Evolutionary conservation across 2,329 filamentous ascomycete species (phyloP).

Genomic region (Aspergillus pseudoglaucus): DNA sequence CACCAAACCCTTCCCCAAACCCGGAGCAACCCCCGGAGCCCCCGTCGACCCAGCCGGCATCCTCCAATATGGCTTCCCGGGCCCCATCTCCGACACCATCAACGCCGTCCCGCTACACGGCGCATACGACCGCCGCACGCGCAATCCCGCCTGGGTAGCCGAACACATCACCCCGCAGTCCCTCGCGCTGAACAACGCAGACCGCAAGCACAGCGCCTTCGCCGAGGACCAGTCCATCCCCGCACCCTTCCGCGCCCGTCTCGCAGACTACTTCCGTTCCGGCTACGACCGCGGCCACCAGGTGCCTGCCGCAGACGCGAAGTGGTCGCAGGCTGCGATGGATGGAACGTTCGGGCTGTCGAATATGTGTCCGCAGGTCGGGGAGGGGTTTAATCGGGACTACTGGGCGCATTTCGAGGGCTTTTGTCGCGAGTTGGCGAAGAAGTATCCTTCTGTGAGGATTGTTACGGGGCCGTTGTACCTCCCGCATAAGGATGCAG

Average conservation of each 20-base stretch:
- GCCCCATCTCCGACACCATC: constrained; percentile 77
- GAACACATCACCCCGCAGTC: constrained; percentile 94
- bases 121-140: constrained; percentile 79
- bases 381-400: constrained; percentile 96
- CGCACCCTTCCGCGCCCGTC: constrained; percentile 75
- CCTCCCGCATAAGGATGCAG: constrained; percentile 75
- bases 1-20: constrained; percentile 16
- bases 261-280: constrained; percentile 90
- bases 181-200: constrained; percentile 65
- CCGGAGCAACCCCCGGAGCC: constrained; percentile 15
- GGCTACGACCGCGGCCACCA: constrained; percentile 97
- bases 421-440: constrained; percentile 80
- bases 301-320: constrained; percentile 90
- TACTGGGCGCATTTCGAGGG: constrained; percentile 99
- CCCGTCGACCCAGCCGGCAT: constrained; percentile 69
- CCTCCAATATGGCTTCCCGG: constrained; percentile 86
- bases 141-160: constrained; percentile 90
- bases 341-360: constrained; percentile 86
- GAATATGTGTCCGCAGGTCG: constrained; percentile 98
- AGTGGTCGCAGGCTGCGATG: constrained; percentile 93
- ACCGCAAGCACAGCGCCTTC: constrained; percentile 79
- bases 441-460: constrained; percentile 75
- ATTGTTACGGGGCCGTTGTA: constrained; percentile 93
- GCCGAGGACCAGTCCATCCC: constrained; percentile 75
- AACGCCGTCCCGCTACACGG: constrained; percentile 71